phyloP scores from a whole-genome alignment of 1,139 yeast species.

The Tardiomyces blankii region DNA sequence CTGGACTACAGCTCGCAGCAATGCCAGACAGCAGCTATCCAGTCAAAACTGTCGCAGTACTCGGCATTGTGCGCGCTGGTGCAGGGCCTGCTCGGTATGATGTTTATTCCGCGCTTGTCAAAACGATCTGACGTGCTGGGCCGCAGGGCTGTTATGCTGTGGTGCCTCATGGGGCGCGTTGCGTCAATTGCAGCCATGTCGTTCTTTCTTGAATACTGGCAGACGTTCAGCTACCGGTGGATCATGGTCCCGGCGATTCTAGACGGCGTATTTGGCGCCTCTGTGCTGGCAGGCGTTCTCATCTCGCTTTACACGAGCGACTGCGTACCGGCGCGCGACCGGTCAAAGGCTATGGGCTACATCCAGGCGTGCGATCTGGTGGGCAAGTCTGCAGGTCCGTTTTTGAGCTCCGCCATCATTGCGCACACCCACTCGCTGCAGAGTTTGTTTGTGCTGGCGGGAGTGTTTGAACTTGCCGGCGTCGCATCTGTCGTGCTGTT shows the following conservation, averaged over 20 bases:
- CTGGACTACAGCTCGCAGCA: slow-evolving; percentile 9
- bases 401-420: slow-evolving; percentile 7
- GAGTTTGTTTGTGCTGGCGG: slow-evolving; percentile 4
- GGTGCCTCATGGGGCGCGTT: slow-evolving; percentile 10
- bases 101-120: slow-evolving; percentile 10
- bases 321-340: slow-evolving; percentile 8
- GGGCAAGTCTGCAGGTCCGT: slow-evolving; percentile 14
- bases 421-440: slow-evolving; percentile 4
- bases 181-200: slow-evolving; percentile 6
- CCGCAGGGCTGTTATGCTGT: slow-evolving; percentile 7
- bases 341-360: slow-evolving; percentile 13
- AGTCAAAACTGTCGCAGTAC: slow-evolving; percentile 10
- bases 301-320: slow-evolving; percentile 12
- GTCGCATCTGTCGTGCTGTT: slow-evolving; percentile 2
- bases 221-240: slow-evolving; percentile 5
- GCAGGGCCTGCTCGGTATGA: slow-evolving; percentile 7
- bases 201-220: slow-evolving; percentile 5
- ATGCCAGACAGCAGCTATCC: slow-evolving; percentile 11
- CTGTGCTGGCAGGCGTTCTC: slow-evolving; percentile 8
- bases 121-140: slow-evolving; percentile 11
- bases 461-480: slow-evolving; percentile 2
- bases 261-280: slow-evolving; percentile 12
- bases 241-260: slow-evolving; percentile 8
- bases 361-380: slow-evolving; percentile 11
- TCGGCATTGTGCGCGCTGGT: slow-evolving; percentile 11